Evolutionary conservation across 768 basidiomycete genomes (phyloP).

Genomic region (Russula virescens): DNA sequence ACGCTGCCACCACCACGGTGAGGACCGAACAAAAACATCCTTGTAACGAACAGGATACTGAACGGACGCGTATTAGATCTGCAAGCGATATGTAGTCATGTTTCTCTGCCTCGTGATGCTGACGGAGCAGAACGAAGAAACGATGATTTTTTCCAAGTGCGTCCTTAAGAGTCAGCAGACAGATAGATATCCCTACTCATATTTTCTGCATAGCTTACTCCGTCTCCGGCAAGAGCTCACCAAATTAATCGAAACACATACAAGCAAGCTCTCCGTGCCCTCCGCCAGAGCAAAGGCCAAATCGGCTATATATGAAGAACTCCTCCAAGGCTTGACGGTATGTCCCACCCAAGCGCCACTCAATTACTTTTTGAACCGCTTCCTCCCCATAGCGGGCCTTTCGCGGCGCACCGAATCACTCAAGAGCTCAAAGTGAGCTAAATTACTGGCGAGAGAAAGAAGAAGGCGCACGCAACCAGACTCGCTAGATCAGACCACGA

Average conservation of each 20-base stretch:
- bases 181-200: neutral
- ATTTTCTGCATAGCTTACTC: conserved; percentile 48
- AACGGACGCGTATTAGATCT: conserved; percentile 41
- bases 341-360: conserved; percentile 30
- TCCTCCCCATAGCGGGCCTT: conserved; percentile 48
- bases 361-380: neutral
- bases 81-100: conserved; percentile 67
- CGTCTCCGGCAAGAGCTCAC: conserved; percentile 82
- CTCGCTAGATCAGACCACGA: conserved; percentile 19
- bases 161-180: conserved; percentile 25
- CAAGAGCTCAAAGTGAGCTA: conserved; percentile 81
- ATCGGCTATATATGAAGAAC: conserved; percentile 64
- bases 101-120: conserved; percentile 82
- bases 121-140: conserved; percentile 81
- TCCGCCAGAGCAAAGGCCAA: conserved; percentile 61
- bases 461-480: conserved; percentile 58
- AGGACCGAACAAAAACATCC: conserved; percentile 26
- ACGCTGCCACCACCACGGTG: conserved; percentile 58
- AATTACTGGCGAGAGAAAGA: conserved; percentile 83
- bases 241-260: conserved; percentile 69
- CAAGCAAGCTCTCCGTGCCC: conserved; percentile 57
- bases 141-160: conserved; percentile 95
- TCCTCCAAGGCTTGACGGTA: conserved; percentile 75
- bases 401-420: conserved; percentile 61
- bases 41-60: conserved; percentile 23